These are phyloP conservation scores for Butyriboletus loyo DNA, from an alignment of 768 basidiomycete species.

Conservation along the genomic window DNA sequence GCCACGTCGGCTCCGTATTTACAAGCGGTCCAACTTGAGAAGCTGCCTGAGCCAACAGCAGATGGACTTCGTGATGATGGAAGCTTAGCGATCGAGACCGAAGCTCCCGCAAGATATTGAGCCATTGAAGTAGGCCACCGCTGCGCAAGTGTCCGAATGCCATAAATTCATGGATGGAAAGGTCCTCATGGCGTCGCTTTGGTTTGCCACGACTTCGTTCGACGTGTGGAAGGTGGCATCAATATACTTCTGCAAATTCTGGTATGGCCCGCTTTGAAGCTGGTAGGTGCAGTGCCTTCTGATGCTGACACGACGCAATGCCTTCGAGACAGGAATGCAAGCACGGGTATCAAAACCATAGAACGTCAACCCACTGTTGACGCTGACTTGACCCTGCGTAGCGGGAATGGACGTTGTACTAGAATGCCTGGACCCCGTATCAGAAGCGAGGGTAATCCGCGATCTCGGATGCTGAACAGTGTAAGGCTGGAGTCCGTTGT, in stretches of 20 bases:
- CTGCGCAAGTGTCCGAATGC: conserved; percentile 46
- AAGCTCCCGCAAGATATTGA: conserved; percentile 48
- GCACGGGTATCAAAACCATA: conserved; percentile 27
- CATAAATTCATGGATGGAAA: conserved; percentile 45
- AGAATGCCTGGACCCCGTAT: conserved; percentile 24
- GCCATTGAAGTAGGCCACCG: conserved; percentile 46
- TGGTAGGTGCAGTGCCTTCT: conserved; percentile 29
- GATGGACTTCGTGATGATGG: conserved; percentile 37
- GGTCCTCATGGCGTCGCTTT: conserved; percentile 35
- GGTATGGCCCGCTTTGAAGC: conserved; percentile 35
- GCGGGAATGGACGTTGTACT: conserved; percentile 12
- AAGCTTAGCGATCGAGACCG: conserved; percentile 39
- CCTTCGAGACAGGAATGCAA: conserved; percentile 11
- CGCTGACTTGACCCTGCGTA: conserved; percentile 15
- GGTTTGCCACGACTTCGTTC: conserved; percentile 43
- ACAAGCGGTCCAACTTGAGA: conserved; percentile 40
- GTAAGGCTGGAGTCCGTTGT: conserved; percentile 11
- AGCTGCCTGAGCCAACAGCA: conserved; percentile 42
- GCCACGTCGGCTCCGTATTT: conserved; percentile 33
- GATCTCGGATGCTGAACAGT: conserved; percentile 14
- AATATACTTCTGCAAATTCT: conserved; percentile 37
- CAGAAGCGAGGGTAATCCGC: conserved; percentile 22
- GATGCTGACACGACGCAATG: conserved; percentile 16
- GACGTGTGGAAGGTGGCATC: conserved; percentile 36
- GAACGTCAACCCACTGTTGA: conserved; percentile 35